Evolutionary conservation across 1,139 yeast species (phyloP).

Genomic region (Blastobotrys proliferans): DNA sequence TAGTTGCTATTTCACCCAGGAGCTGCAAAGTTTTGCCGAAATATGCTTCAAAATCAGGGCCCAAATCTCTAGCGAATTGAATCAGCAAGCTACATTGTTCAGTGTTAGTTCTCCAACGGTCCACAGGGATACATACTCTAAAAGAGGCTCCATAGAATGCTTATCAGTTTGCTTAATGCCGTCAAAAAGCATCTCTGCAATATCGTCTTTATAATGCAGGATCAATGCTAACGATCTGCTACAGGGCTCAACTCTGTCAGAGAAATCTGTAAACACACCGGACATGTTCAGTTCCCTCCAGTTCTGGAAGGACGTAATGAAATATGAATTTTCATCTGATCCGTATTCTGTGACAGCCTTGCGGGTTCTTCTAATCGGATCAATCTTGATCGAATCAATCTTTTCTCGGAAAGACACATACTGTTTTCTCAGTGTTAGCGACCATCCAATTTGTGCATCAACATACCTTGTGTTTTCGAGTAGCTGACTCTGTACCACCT

Average conservation of each 20-base stretch:
- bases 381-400: conserved; percentile 78
- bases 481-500: conserved; percentile 24
- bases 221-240: conserved; percentile 78
- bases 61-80: conserved; percentile 88
- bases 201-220: conserved; percentile 61
- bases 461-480: conserved; percentile 22
- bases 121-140: conserved; percentile 51
- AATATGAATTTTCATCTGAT: conserved; percentile 62
- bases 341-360: conserved; percentile 61
- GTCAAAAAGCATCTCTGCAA: conserved; percentile 51
- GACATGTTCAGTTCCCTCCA: conserved; percentile 89
- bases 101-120: no score
- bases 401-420: conserved; percentile 78
- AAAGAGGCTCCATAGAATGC: conserved; percentile 71
- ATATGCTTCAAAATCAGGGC: conserved; percentile 79
- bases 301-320: conserved; percentile 71
- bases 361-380: conserved; percentile 64
- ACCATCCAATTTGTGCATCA: neutral
- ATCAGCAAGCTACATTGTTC: conserved; percentile 49
- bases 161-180: conserved; percentile 58
- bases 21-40: conserved; percentile 52
- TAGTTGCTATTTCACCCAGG: conserved; percentile 20
- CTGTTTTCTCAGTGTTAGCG: conserved; percentile 18
- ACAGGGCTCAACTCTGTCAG: conserved; percentile 49
- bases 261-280: conserved; percentile 62